These are phyloP conservation scores for Podosphaera aphanis DNA, from an alignment of 2,329 filamentous ascomycete species.

Conservation along the genomic window DNA sequence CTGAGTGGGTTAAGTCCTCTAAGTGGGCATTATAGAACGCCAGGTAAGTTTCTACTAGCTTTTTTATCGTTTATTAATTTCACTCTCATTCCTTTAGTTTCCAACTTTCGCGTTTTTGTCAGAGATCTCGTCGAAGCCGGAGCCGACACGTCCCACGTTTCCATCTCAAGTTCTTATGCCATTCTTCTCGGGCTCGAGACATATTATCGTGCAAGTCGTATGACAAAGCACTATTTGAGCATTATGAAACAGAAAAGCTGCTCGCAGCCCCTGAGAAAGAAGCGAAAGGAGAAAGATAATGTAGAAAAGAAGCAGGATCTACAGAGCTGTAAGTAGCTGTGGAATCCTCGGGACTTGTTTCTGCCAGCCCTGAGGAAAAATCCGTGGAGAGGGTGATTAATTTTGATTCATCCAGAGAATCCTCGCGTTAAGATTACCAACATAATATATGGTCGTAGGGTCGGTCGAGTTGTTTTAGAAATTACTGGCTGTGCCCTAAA, in stretches of 20 bases:
- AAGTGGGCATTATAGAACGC: conserved; percentile 67
- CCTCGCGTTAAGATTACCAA: too few relatives aligned
- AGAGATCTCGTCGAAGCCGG: conserved; percentile 46
- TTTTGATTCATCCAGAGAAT: too few relatives aligned
- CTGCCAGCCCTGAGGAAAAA: too few relatives aligned
- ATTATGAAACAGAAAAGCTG: conserved; percentile 30
- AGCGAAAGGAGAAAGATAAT: too few relatives aligned
- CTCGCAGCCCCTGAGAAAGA: too few relatives aligned
- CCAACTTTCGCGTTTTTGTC: conserved; percentile 66
- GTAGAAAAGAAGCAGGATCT: too few relatives aligned
- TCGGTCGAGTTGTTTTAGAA: too few relatives aligned
- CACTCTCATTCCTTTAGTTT: conserved; percentile 12
- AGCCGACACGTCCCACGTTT: conserved; percentile 58
- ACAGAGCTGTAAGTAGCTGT: too few relatives aligned
- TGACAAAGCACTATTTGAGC: not conserved
- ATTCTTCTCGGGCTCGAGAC: conserved; percentile 63
- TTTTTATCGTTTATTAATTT: not conserved
- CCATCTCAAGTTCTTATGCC: conserved; percentile 60
- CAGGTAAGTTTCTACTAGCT: conserved; percentile 22
- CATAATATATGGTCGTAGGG: too few relatives aligned
- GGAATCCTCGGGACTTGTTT: too few relatives aligned
- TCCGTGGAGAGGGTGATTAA: too few relatives aligned
- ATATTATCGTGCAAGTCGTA: conserved; percentile 40
- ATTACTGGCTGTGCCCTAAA: too few relatives aligned
- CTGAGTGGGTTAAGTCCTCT: conserved; percentile 48